Conservation (phyloP, 192 early-diverging fungal species). For the Coemansia sp. region DNA sequence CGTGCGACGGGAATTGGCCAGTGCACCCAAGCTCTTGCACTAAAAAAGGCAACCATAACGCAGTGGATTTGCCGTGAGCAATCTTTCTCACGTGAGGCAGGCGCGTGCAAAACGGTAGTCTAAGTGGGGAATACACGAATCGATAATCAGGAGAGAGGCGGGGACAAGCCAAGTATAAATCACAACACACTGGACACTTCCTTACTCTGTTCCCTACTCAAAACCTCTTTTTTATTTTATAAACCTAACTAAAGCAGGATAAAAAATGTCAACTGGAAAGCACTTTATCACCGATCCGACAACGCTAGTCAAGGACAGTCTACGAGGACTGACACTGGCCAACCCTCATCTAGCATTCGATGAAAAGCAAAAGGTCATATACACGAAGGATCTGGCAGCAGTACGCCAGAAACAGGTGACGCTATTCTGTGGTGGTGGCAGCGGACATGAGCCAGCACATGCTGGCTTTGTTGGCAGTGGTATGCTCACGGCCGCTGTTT, state of each 20-base stretch:
- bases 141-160: too few species aligned
- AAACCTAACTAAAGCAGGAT: not conserved
- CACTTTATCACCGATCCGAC: conserved; percentile 62
- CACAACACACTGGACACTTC: too few species aligned
- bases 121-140: too few species aligned
- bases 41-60: not conserved
- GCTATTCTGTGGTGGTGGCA: conserved; percentile 77
- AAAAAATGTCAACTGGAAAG: conserved; percentile 41
- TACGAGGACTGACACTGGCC: conserved; percentile 58
- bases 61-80: too few species aligned
- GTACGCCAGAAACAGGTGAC: conserved; percentile 66
- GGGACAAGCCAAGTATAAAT: too few species aligned
- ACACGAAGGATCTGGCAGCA: conserved; percentile 53
- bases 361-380: conserved; percentile 67
- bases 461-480: conserved; percentile 73
- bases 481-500: conserved; percentile 77
- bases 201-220: not conserved
- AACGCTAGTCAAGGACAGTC: conserved; percentile 63
- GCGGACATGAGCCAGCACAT: conserved; percentile 84
- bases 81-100: too few species aligned
- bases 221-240: too few species aligned
- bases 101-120: too few species aligned
- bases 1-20: too few species aligned
- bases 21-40: too few species aligned
- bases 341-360: conserved; percentile 62